Evolutionary conservation across 768 basidiomycete genomes (phyloP), one percentile per base, ranked within the genome.

Genomic region (Hericium alpestre): DNA sequence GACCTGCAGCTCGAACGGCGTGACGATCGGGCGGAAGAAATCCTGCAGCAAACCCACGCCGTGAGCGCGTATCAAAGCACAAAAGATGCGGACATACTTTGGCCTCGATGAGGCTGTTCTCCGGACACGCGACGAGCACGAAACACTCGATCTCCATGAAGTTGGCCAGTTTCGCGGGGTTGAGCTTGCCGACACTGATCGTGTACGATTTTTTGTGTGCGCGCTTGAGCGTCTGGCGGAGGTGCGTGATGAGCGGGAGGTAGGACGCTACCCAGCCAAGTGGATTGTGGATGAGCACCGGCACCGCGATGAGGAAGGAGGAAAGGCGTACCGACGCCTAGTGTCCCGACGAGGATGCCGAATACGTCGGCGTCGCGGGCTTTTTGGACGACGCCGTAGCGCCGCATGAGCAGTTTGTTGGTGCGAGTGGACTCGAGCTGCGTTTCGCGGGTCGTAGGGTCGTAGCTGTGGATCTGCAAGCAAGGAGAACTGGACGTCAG

Each of bases 111-210:
- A 97, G 66, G 54, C 87, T 90, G 63, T 95, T 95, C 68, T 99
- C 94, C 0, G 87, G 87, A 69, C 96, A 99, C 2, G 94, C 94
- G 3, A 96, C 90, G 57, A 96, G 77, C 16, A 97, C 86, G 65
- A 93, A 98, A 65, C 93, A 95, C 66, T 97, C 95, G 51, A 99
- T 86, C 68, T 97, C 94, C 65, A 89, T 79, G 69, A 97, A 98
- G 70, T 98, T 99, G 9, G 86, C 95, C 20, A 98, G 78, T 65
- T 98, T 98, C 7, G 93, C 81, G 0, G 96, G 94, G 63, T 91
- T 96, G 50, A 96, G 79, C 70, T 95, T 93, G 39, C 96, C 95
- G 0, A 99, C 94, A 54, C 84, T 89, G 62, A 99, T 82, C 2
- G 95, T 97, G 71, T 98, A 99, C 59, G 82, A 83, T 69, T 98